Evolutionary conservation across 1,284 basidiomycete species (phyloP), one percentile per base, ranked within the genome.

Genomic region (Ustilago shanxiensis): DNA sequence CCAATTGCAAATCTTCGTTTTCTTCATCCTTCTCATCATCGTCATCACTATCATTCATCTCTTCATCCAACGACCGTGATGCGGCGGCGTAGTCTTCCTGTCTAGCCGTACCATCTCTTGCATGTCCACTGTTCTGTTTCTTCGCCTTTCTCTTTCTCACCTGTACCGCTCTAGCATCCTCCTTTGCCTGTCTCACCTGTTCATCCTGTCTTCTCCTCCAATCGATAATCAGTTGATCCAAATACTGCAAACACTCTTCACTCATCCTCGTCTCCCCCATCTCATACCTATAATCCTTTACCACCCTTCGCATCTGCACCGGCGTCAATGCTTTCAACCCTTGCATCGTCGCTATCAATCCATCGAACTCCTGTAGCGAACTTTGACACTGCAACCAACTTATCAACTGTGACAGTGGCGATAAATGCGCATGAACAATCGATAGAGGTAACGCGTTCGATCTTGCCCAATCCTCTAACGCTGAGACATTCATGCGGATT

Each of bases 241-340:
- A 90, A 83, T 98, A 98, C 87, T 97, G 94, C 53, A 90, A 88
- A 83, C 95, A 98, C 85, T 99, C 96, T 26, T 97, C 94, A 7
- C 92, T 92, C 93, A 99, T 97, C 70, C 90, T 90, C 2, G 90
- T 89, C 87, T 99, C 96, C 82, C 93, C 93, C 56, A 98, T 92
- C 87, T 98, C 95, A 85, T 94, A 98, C 79, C 93, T 92, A 87
- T 99, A 99, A 81, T 98, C 95, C 55, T 92, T 90, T 24, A 95
- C 92, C 29, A 95, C 95, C 39, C 93, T 91, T 53, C 94, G 91
- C 92, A 99, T 95, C 89, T 98, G 96, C 0, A 97, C 87, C 52
- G 96, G 96, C 84, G 98, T 98, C 62, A 99, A 89, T 55, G 90
- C 88, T 77, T 91, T 92, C 88, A 98, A 90, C 1, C 90, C 91